Evolutionary conservation across 768 basidiomycete species (phyloP).

Genomic region (Boletus eberwhitei): DNA sequence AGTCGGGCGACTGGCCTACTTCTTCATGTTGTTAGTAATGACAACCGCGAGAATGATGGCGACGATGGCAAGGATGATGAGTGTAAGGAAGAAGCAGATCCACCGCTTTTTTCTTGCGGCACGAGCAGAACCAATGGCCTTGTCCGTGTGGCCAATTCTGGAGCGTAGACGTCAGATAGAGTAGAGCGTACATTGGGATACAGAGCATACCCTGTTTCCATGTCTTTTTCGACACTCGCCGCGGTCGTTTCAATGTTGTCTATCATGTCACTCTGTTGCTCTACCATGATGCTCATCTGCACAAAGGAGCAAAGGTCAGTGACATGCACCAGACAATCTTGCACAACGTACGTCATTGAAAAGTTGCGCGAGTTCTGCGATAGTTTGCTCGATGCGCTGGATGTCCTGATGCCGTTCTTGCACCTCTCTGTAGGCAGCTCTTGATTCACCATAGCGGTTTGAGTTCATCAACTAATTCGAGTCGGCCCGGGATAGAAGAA

Average conservation of each 20-base stretch:
- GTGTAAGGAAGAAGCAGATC: slow-evolving; percentile 84
- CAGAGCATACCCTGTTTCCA: slow-evolving; percentile 71
- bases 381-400: slow-evolving; percentile 89
- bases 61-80: slow-evolving; percentile 65
- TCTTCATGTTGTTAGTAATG: slow-evolving; percentile 43
- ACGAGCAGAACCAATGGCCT: slow-evolving; percentile 82
- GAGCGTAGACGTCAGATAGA: not conserved
- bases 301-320: slow-evolving; percentile 7
- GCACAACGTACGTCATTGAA: slow-evolving; percentile 79
- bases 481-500: not conserved
- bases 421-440: slow-evolving; percentile 92
- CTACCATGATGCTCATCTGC: slow-evolving; percentile 92
- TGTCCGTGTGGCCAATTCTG: slow-evolving; percentile 80
- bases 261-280: slow-evolving; percentile 90
- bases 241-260: slow-evolving; percentile 80
- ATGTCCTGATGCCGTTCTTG: slow-evolving; percentile 96
- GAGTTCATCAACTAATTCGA: slow-evolving; percentile 75
- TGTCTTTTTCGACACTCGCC: slow-evolving; percentile 70
- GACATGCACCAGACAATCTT: not conserved
- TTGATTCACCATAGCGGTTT: slow-evolving; percentile 85
- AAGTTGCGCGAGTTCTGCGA: slow-evolving; percentile 89
- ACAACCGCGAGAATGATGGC: slow-evolving; percentile 62
- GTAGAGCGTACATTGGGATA: not conserved
- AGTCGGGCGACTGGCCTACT: slow-evolving; percentile 15
- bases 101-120: slow-evolving; percentile 93